Conservation (phyloP, 2,329 filamentous ascomycete genomes). For the Epichloe typhina region DNA sequence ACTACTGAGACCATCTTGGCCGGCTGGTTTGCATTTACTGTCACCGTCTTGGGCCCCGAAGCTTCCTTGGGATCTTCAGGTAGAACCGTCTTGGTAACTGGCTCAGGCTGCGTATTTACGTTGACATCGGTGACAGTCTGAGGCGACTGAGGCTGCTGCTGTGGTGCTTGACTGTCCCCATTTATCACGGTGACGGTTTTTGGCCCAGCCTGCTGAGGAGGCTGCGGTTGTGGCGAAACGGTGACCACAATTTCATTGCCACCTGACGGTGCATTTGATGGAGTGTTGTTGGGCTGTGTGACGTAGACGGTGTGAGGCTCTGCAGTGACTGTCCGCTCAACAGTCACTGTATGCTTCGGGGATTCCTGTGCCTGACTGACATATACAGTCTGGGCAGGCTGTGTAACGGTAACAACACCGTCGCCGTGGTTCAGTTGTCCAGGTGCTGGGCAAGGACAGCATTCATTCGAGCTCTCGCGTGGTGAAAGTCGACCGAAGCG, state of each 20-base stretch:
- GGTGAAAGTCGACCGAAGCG: conserved; percentile 11
- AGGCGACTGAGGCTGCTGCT: conserved; percentile 2
- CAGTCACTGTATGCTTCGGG: conserved; percentile 9
- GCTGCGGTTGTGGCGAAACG: conserved; percentile 5
- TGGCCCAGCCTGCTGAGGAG: neutral
- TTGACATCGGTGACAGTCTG: conserved; percentile 5
- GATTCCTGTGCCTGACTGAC: conserved; percentile 9
- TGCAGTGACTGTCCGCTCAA: conserved; percentile 10
- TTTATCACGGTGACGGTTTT: conserved; percentile 5
- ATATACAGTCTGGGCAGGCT: conserved; percentile 15
- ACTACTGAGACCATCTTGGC: conserved; percentile 10
- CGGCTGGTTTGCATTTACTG: conserved; percentile 9
- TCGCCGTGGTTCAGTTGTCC: conserved; percentile 6
- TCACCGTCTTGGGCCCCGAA: conserved; percentile 10
- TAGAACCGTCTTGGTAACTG: conserved; percentile 13
- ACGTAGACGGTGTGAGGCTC: conserved; percentile 9
- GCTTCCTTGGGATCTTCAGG: conserved; percentile 4
- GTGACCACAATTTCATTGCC: conserved; percentile 5
- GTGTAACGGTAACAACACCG: conserved; percentile 16
- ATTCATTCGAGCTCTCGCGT: conserved; percentile 12
- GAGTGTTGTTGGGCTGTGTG: conserved; percentile 1
- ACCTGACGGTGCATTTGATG: neutral
- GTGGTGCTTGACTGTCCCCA: neutral
- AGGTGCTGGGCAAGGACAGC: conserved; percentile 17
- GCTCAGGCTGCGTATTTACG: neutral